Percentiles rank a stretch among this genome's conserved stretches.
Conservation (phyloP, 257 asterid species). For the Misopates orontium region DNA sequence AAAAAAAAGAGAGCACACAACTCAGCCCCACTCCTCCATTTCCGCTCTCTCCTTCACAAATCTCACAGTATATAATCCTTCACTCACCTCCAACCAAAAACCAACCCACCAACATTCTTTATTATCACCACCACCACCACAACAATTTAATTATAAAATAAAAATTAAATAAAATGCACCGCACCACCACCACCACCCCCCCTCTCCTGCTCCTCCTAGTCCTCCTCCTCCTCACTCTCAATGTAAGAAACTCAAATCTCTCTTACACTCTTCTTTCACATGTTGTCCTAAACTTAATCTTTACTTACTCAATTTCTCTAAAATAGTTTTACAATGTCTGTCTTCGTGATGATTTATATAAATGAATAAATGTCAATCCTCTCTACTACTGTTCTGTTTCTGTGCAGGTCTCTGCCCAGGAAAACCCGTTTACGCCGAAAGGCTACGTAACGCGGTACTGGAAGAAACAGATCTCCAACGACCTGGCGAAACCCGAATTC, state of each 20-base stretch:
- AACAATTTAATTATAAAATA: background rate
- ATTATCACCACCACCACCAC: conserved; percentile 12
- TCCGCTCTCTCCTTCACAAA: conserved; percentile 25
- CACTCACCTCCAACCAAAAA: conserved; percentile 30
- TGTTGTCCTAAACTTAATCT: background rate
- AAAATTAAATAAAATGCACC: conserved; percentile 24
- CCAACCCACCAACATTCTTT: conserved; percentile 29
- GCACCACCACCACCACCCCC: conserved; percentile 11
- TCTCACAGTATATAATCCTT: conserved; percentile 28
- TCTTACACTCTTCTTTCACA: background rate
- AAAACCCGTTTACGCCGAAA: conserved; percentile 56
- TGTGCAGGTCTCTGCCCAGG: conserved; percentile 17
- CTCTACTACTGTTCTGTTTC: no score
- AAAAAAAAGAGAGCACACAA: conserved; percentile 23
- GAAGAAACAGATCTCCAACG: conserved; percentile 50
- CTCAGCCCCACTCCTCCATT: conserved; percentile 11
- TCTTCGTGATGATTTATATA: background rate
- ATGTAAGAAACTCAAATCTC: conserved; percentile 29
- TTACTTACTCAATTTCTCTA: no score
- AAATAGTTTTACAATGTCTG: background rate
- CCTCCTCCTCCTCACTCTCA: conserved; percentile 5
- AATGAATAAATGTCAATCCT: no score
- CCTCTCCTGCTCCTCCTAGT: conserved; percentile 23
- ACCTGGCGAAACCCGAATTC: conserved; percentile 47
- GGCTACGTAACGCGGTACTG: conserved; percentile 51